A percentile compares a stretch with the other conserved stretches of the same genome.
phyloP scores from a whole-genome alignment of 2,329 filamentous ascomycete genomes.

The Zarea fungicola region DNA sequence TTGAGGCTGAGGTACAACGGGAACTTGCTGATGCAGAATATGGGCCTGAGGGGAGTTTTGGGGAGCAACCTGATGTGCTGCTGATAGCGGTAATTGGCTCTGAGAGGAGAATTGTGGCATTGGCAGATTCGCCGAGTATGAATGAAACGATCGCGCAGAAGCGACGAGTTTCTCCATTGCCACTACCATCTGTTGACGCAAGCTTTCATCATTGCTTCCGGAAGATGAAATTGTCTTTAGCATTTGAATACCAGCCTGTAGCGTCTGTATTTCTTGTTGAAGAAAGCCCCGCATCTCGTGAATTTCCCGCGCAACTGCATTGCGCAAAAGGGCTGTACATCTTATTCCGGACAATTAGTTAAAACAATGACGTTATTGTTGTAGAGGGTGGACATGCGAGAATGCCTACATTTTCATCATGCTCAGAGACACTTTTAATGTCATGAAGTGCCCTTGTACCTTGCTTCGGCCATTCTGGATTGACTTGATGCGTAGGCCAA shows the following conservation, averaged over 20 bases:
- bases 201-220: neutral
- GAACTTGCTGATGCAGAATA: neutral
- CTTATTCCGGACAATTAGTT: neutral
- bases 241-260: neutral
- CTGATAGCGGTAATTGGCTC: too few relatives aligned
- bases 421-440: neutral
- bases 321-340: neutral
- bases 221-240: neutral
- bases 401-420: slow-evolving; percentile 1
- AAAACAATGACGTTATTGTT: neutral
- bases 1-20: too few relatives aligned
- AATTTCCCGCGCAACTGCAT: neutral
- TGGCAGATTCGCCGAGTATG: neutral
- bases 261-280: neutral
- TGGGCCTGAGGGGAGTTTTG: neutral
- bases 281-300: neutral
- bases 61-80: neutral
- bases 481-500: neutral
- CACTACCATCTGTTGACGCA: neutral
- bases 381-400: too few relatives aligned
- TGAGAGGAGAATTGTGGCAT: neutral
- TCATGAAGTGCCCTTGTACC: neutral
- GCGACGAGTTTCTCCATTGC: neutral
- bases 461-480: neutral
- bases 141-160: neutral